Percentiles rank a stretch among this genome's conserved stretches.
These are phyloP conservation scores for Gossypium raimondii DNA, from an alignment of 345 rosid species.

Conservation along the genomic window DNA sequence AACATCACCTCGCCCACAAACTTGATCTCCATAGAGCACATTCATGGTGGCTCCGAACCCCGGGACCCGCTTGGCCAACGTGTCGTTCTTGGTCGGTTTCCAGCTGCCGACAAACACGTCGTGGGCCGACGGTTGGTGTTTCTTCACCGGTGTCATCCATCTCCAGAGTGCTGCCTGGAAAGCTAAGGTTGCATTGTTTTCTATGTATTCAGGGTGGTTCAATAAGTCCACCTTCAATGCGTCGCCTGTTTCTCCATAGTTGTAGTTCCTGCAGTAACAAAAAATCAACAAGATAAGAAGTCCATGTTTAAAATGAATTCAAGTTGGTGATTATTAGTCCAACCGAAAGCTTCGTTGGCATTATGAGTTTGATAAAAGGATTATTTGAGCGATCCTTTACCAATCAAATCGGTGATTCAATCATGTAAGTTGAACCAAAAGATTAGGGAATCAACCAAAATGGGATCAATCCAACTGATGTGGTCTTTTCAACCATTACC, in stretches of 20 bases:
- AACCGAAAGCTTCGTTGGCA: background rate
- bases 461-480: too few species aligned
- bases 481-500: too few species aligned
- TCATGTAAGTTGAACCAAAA: too few species aligned
- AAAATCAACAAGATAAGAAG: background rate
- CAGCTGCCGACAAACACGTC: conserved; percentile 68
- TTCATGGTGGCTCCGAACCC: conserved; percentile 86
- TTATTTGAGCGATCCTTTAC: too few species aligned
- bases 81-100: conserved; percentile 84
- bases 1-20: conserved; percentile 56
- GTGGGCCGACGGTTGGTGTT: conserved; percentile 70
- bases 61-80: conserved; percentile 54
- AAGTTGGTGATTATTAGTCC: background rate
- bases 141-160: conserved; percentile 90
- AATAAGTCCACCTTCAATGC: conserved; percentile 63
- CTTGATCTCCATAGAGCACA: conserved; percentile 64
- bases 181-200: conserved; percentile 71
- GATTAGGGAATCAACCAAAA: too few species aligned
- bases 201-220: conserved; percentile 64
- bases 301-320: too few species aligned
- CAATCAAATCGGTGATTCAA: too few species aligned
- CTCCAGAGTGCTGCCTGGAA: conserved; percentile 77
- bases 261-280: conserved; percentile 60
- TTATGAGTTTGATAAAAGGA: too few species aligned
- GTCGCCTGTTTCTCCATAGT: conserved; percentile 70